Base-by-base conservation (phyloP, 2,329 filamentous ascomycete genomes). In the Aspergillus ustus region DNA sequence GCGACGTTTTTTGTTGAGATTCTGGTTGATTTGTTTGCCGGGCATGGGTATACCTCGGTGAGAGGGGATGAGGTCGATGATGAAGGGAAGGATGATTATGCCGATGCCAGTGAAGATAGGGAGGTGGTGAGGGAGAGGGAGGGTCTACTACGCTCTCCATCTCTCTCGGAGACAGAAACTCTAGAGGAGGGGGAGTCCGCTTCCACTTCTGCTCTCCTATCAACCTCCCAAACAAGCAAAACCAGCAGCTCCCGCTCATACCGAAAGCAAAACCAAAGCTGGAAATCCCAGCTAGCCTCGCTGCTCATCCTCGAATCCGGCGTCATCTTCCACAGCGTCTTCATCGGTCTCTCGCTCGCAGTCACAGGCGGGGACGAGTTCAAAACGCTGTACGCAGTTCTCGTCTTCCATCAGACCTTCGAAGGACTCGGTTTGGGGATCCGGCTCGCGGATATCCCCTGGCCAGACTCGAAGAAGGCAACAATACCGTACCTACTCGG, bases 321-420 rank as follows among this genome's bases (percentile, higher is more conserved):
- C 8, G 15, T 40, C 1, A 40, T 40, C 11, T 15, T 40, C 1
- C 34, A 40, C 34, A 15, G 11, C 9, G 11, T 40, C 2, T 15
- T 40, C 13, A 40, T 40, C 13, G 34, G 34, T 5, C 34, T 40
- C 34, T 40, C 34, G 0, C 34, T 40, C 13, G 13, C 34, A 4
- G 34, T 40, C 2, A 15, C 34, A 80, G 82, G 84, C 25, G 82
- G 84, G 22, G 73, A 81, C 0, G 85, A 87, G 49, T 88, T 88
- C 73, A 72, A 75, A 29, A 83, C 84, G 0, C 77, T 88, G 2
- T 87, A 87, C 70, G 81, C 83, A 3, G 86, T 87, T 45, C 78
- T 89, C 2, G 81, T 87, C 59, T 88, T 88, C 75, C 86, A 88
- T 66, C 86, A 88, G 68, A 81, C 83, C 13, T 88, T 88, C 61